These are phyloP conservation scores for Papiliotrema flavescens DNA, from an alignment of 1,284 basidiomycete species.

Conservation along the genomic window DNA sequence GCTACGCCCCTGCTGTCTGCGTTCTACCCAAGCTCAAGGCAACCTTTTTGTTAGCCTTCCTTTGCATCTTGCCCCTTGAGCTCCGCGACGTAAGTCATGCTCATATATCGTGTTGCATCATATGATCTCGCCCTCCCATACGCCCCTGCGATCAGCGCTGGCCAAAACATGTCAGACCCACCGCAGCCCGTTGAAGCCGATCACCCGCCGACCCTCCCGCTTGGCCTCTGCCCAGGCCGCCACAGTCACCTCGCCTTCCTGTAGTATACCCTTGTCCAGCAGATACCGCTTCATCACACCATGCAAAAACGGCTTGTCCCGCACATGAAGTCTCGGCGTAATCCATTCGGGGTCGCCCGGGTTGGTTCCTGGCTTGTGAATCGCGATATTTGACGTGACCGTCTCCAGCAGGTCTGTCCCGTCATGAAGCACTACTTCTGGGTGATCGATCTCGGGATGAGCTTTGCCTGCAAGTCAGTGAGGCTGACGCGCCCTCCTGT, in stretches of 20 bases:
- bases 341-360: constrained; percentile 22
- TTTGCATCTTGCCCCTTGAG: too few species aligned
- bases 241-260: constrained; percentile 26
- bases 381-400: constrained; percentile 41
- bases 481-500: background rate
- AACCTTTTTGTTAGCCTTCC: too few species aligned
- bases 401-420: constrained; percentile 34
- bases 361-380: constrained; percentile 14
- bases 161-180: constrained; percentile 7
- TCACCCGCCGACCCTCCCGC: constrained; percentile 22
- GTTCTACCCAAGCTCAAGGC: too few species aligned
- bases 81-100: too few species aligned
- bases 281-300: constrained; percentile 37
- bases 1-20: too few species aligned
- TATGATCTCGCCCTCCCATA: constrained; percentile 34
- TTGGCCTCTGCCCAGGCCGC: constrained; percentile 20
- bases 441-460: constrained; percentile 11
- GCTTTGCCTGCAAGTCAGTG: background rate
- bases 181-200: constrained; percentile 44
- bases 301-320: constrained; percentile 23
- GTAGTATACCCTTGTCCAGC: constrained; percentile 22
- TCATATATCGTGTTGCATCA: too few species aligned
- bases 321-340: constrained; percentile 22
- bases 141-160: constrained; percentile 17
- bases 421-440: constrained; percentile 36